Conservation (phyloP, 2,329 filamentous ascomycete species). For the Herpomyces periplanetae region DNA sequence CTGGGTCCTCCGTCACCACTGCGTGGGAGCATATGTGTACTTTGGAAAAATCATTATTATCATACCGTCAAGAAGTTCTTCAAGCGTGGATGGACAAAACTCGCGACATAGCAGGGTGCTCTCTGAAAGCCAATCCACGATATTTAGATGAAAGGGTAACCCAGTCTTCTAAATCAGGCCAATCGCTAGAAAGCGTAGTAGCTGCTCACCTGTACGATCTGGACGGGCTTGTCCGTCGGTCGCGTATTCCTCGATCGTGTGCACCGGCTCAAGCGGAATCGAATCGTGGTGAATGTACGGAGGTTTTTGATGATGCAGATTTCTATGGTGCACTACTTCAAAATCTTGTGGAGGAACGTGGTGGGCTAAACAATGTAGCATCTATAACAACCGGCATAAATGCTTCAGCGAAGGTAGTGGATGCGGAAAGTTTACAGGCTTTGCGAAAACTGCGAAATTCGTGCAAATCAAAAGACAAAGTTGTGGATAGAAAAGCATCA, state of each 20-base stretch:
- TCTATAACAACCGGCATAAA: constrained; percentile 9
- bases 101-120: constrained; percentile 16
- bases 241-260: constrained; percentile 30
- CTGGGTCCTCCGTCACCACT: constrained; percentile 17
- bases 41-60: constrained; percentile 17
- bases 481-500: constrained; percentile 67
- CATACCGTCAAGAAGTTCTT: constrained; percentile 26
- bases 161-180: constrained; percentile 19
- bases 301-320: constrained; percentile 63
- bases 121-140: constrained; percentile 18
- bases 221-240: constrained; percentile 25
- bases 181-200: no score
- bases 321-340: constrained; percentile 82
- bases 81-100: constrained; percentile 73
- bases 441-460: constrained; percentile 21
- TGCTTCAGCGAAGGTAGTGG: constrained; percentile 10
- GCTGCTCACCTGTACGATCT: constrained; percentile 23
- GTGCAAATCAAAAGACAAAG: constrained; percentile 36
- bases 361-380: constrained; percentile 28
- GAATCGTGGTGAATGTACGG: constrained; percentile 15
- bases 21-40: constrained; percentile 32
- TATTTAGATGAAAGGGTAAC: constrained; percentile 15
- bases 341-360: constrained; percentile 67
- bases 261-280: constrained; percentile 24
- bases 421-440: constrained; percentile 11